Conservation (phyloP, 805 yeast genomes). For the Ogataea ramenticola region DNA sequence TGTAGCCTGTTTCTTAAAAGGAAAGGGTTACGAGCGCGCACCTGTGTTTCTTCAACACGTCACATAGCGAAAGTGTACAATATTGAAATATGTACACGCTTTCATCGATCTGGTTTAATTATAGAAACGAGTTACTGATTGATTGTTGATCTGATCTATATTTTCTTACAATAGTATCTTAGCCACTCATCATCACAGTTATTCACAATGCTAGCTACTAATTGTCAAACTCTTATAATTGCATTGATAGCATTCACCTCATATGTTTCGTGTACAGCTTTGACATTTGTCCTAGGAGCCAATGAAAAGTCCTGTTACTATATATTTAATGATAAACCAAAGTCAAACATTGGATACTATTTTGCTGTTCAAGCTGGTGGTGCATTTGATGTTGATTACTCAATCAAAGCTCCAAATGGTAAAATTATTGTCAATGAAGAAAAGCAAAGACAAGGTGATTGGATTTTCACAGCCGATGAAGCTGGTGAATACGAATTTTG, state of each 20-base stretch:
- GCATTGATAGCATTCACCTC: slow-evolving; percentile 2
- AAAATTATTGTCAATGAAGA: slow-evolving; percentile 44
- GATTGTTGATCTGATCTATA: too few relatives aligned
- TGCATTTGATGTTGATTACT: slow-evolving; percentile 71
- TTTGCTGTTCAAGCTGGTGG: slow-evolving; percentile 84
- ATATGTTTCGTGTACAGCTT: slow-evolving; percentile 39
- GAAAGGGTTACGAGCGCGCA: too few relatives aligned
- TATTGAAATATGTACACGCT: neutral
- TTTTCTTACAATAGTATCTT: too few relatives aligned
- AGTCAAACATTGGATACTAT: slow-evolving; percentile 61
- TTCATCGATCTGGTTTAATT: too few relatives aligned
- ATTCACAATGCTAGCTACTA: neutral
- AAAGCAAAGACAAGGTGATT: slow-evolving; percentile 75
- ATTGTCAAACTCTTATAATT: neutral
- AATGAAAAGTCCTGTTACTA: slow-evolving; percentile 69
- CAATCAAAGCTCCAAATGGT: slow-evolving; percentile 51
- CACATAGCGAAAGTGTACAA: too few relatives aligned
- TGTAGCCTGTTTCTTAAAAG: too few relatives aligned
- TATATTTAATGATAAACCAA: slow-evolving; percentile 53
- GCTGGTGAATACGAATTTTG: slow-evolving; percentile 85
- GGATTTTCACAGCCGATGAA: slow-evolving; percentile 55
- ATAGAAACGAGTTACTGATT: too few relatives aligned
- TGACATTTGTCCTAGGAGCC: slow-evolving; percentile 71
- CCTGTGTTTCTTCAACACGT: too few relatives aligned
- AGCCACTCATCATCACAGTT: too few relatives aligned